Evolutionary conservation across 1,284 basidiomycete species (phyloP).

Genomic region (Nidula niveotomentosa): DNA sequence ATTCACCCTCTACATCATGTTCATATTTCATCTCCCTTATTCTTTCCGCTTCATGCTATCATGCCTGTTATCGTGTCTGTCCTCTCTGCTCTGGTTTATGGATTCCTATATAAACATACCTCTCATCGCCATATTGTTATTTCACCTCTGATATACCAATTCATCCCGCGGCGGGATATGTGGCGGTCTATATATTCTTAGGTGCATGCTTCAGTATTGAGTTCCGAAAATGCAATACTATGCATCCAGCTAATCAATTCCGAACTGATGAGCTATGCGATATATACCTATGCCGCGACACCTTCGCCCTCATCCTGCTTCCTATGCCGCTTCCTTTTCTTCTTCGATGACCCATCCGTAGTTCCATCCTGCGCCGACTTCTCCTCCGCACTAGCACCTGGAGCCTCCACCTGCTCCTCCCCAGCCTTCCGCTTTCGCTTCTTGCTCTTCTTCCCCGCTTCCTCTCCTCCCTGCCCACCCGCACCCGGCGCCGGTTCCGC

Average conservation of each 20-base stretch:
- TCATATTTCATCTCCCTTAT: no score
- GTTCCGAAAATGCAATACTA: neutral
- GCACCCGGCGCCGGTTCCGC: neutral
- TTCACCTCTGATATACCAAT: no score
- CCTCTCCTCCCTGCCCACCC: neutral
- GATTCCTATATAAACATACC: no score
- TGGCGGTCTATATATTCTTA: no score
- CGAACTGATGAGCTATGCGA: neutral
- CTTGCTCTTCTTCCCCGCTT: neutral
- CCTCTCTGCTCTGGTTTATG: no score
- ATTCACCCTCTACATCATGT: no score
- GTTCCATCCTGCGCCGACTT: constrained; percentile 12
- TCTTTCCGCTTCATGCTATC: no score
- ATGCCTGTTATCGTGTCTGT: no score
- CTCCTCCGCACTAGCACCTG: constrained; percentile 8
- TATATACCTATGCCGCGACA: no score
- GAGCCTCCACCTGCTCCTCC: neutral
- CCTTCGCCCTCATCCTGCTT: constrained; percentile 9
- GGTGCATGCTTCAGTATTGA: no score
- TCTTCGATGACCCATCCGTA: constrained; percentile 21
- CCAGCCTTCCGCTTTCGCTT: neutral
- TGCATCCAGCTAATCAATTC: neutral
- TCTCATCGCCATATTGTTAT: no score
- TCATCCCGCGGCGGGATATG: no score
- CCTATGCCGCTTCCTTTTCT: constrained; percentile 35